phyloP scores from a whole-genome alignment of 768 basidiomycete genomes.

The Russula sp. region DNA sequence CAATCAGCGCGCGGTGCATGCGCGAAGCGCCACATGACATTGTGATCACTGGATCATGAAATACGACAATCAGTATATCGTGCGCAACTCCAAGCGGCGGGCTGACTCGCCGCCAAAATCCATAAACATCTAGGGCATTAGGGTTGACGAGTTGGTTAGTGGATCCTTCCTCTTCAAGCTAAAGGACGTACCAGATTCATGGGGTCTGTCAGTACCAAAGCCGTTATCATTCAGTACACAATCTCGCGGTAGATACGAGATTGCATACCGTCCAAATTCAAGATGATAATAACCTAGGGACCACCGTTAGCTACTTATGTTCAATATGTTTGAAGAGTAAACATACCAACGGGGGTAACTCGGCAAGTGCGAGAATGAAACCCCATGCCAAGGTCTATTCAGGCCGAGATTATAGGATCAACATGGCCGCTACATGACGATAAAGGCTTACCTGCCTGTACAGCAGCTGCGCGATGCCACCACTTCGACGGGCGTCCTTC shows the following conservation, averaged over 20 bases:
- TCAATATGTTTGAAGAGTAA: not conserved
- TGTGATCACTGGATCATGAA: not conserved
- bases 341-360: not conserved
- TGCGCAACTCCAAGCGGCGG: no score
- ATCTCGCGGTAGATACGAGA: not conserved
- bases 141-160: not conserved
- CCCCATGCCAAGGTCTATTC: not conserved
- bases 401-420: not conserved
- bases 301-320: not conserved
- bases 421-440: not conserved
- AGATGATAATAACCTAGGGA: not conserved
- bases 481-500: not conserved
- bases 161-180: not conserved
- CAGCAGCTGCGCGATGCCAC: not conserved
- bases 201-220: not conserved
- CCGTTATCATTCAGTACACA: not conserved
- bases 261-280: not conserved
- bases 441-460: not conserved
- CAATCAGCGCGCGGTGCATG: not conserved
- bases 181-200: conserved; percentile 1
- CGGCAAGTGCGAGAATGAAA: not conserved
- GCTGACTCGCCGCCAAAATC: not conserved
- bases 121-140: not conserved
- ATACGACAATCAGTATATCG: not conserved
- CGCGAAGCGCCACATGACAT: not conserved